Evolutionary conservation across 495 filamentous ascomycete genomes (phyloP).

Genomic region (Tricharina praecox): DNA sequence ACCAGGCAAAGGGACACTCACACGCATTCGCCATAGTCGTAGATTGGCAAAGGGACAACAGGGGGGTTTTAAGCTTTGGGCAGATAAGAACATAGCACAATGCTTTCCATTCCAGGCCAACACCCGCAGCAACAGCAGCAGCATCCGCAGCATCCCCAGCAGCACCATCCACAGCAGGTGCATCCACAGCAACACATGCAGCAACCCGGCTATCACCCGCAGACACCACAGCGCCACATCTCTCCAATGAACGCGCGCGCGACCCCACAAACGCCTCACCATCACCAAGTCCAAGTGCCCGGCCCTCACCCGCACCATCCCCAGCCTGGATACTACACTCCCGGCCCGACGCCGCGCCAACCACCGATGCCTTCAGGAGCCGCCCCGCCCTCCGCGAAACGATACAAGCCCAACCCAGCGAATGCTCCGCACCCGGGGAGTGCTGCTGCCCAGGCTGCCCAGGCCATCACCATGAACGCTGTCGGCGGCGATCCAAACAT

Average conservation of each 20-base stretch:
- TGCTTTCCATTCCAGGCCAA: constrained; percentile 3
- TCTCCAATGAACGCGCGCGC: constrained; percentile 15
- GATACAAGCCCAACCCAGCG: constrained; percentile 16
- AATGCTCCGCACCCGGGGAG: constrained; percentile 1
- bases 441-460: constrained; percentile 11
- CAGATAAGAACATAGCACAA: not conserved
- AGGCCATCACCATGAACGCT: not conserved
- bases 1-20: no score
- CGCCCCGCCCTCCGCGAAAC: constrained; percentile 16
- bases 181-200: no score
- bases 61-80: not conserved
- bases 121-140: constrained; percentile 12
- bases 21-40: no score
- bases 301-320: not conserved
- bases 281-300: not conserved
- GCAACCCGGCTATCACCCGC: constrained; percentile 14
- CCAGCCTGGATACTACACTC: constrained; percentile 19
- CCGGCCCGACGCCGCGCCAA: constrained; percentile 4
- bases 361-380: constrained; percentile 8
- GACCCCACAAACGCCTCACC: constrained; percentile 13
- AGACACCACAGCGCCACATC: constrained; percentile 20
- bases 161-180: no score
- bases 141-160: no score
- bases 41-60: no score
- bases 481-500: constrained; percentile 22